Percentiles rank a stretch among this genome's conserved stretches.
Evolutionary conservation across 768 basidiomycete species (phyloP).

Genomic region (Suillus alpinus): DNA sequence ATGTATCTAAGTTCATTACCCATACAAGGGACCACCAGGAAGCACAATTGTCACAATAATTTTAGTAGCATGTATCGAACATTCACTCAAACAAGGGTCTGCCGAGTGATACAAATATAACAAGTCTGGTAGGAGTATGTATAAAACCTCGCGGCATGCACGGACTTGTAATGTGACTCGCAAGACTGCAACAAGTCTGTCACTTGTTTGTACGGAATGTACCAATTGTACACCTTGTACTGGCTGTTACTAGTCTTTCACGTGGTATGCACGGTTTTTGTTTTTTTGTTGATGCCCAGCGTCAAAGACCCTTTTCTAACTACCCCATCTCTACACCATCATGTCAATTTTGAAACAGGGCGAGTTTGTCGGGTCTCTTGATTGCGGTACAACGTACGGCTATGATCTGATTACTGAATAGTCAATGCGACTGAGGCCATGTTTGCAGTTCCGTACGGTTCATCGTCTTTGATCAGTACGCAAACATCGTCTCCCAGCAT

Average conservation of each 20-base stretch:
- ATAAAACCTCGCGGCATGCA: background rate
- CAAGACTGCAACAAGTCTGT: too few relatives aligned
- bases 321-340: background rate
- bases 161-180: background rate
- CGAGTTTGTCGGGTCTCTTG: constrained; percentile 88
- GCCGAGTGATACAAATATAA: too few relatives aligned
- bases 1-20: background rate
- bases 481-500: constrained; percentile 83
- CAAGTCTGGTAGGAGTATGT: too few relatives aligned
- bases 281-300: background rate
- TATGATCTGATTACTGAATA: background rate
- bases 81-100: too few relatives aligned
- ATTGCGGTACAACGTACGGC: constrained; percentile 92
- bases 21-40: background rate
- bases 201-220: background rate
- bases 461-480: constrained; percentile 85
- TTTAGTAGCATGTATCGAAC: background rate
- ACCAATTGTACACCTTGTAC: background rate
- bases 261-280: background rate
- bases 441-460: constrained; percentile 77
- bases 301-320: constrained; percentile 9
- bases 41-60: background rate
- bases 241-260: background rate
- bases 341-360: constrained; percentile 52
- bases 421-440: constrained; percentile 3